A percentile compares a stretch with the other conserved stretches of the same genome.
These are phyloP conservation scores for Trifolium subterraneum DNA, from an alignment of 306 rosid species.

Conservation along the genomic window DNA sequence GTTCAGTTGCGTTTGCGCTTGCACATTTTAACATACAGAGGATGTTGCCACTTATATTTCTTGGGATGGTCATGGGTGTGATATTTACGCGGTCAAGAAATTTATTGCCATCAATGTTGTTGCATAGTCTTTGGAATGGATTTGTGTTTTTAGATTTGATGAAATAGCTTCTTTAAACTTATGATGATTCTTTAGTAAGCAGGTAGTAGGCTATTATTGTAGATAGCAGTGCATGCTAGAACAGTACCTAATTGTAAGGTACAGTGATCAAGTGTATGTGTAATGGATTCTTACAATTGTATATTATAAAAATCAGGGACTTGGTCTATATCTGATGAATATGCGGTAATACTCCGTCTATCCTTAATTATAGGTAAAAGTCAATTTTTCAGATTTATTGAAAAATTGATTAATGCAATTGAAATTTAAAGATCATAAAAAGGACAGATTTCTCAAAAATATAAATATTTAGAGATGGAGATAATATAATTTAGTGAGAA, in stretches of 20 bases:
- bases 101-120: slow-evolving; percentile 86
- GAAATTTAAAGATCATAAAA: not conserved
- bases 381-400: no score
- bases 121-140: slow-evolving; percentile 99
- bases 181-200: slow-evolving; percentile 41
- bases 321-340: slow-evolving; percentile 42
- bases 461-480: no score
- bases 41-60: slow-evolving; percentile 91
- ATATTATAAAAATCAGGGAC: slow-evolving; percentile 37
- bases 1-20: slow-evolving; percentile 86
- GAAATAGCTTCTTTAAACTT: slow-evolving; percentile 56
- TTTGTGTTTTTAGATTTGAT: slow-evolving; percentile 83
- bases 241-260: slow-evolving; percentile 30
- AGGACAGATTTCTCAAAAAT: not conserved
- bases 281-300: slow-evolving; percentile 41
- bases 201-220: slow-evolving; percentile 12
- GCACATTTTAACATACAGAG: slow-evolving; percentile 94
- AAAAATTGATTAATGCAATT: no score
- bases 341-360: no score
- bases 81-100: slow-evolving; percentile 88
- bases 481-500: not conserved
- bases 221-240: slow-evolving; percentile 39
- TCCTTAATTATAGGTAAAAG: no score
- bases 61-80: slow-evolving; percentile 92
- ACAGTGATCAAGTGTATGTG: slow-evolving; percentile 34